Evolutionary conservation across 2,329 filamentous ascomycete genomes (phyloP), one percentile per base, ranked within the genome.

Genomic region (Reticulascus tulasneorum): DNA sequence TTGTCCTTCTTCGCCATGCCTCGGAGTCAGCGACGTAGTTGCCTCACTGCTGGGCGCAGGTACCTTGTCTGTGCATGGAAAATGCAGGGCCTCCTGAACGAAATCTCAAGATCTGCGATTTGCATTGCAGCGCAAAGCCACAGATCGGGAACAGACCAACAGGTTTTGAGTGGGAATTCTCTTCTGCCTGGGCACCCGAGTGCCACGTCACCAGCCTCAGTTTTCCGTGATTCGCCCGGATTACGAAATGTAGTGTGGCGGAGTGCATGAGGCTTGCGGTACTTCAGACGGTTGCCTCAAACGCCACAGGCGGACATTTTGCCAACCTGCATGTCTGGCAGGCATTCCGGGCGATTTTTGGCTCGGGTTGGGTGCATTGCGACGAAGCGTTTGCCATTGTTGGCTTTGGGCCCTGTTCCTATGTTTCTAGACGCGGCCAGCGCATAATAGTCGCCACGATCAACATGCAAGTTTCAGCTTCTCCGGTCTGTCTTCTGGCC

Each of bases 171-270:
- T 17, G 15, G 15, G 17, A 18, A 34, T 15, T 29, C 30, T 22
- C 23, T 35, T 33, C 9, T 19, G 13, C 13, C 26, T 28, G 15
- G 39, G 38, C 19, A 37, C 22, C 32, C 21, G 30, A 29, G 15
- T 37, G 44, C 44, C 44, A 46, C 44, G 44, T 46, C 44, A 46
- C 41, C 38, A 45, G 44, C 44, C 44, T 46, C 41, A 45, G 17
- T 18, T 17, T 18, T 26, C 32, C 24, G 15, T 33, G 24, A 30
- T 19, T 27, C 19, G 30, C 37, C 23, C 27, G 27, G 19, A 13
- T 20, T 13, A 37, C 40, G 40, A 29, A 38, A 41, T 44, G 41
- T 37, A 41, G 37, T 44, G 44, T 46, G 44, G 44, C 44, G 44
- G 38, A 46, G 44, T 42, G 29, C 41, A 38, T 35, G 23, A 31